Conservation (phyloP, 2,329 filamentous ascomycete genomes). For the Dactylella cylindrospora region DNA sequence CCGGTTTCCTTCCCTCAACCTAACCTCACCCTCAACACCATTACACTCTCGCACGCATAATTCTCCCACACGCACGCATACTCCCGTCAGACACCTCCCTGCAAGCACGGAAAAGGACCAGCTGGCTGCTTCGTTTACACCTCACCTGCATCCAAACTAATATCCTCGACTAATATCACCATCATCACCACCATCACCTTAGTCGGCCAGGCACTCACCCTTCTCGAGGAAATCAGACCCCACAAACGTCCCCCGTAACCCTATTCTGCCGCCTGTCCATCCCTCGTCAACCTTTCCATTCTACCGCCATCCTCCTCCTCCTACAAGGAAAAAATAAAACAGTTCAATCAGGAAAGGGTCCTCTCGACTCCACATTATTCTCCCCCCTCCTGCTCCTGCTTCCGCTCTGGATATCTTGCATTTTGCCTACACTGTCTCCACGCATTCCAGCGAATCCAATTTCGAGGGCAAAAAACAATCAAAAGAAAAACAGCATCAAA, state of each 20-base stretch:
- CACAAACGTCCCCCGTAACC: conserved; percentile 25
- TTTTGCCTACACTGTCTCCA: conserved; percentile 27
- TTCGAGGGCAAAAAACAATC: conserved; percentile 24
- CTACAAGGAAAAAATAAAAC: conserved; percentile 14
- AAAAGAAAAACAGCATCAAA: no score
- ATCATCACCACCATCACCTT: conserved; percentile 23
- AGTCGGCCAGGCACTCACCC: conserved; percentile 36
- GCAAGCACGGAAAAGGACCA: conserved; percentile 26
- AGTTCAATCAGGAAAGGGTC: no score
- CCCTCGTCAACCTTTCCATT: no score
- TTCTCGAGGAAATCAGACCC: conserved; percentile 12
- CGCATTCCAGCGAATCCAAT: conserved; percentile 15
- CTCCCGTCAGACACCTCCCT: conserved; percentile 6
- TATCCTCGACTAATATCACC: no score
- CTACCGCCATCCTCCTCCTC: conserved; percentile 7
- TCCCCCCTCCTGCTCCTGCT: conserved; percentile 5
- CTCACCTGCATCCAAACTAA: no score
- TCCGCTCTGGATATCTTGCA: conserved; percentile 11
- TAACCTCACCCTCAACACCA: conserved; percentile 44
- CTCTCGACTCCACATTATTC: no score
- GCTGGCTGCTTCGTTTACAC: conserved; percentile 35
- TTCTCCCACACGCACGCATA: conserved; percentile 6
- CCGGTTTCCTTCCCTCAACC: no score
- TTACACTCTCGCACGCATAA: conserved; percentile 4
- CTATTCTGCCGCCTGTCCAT: conserved; percentile 10